Conservation (phyloP, 2,329 filamentous ascomycete species). For the Microdochium nivale region DNA sequence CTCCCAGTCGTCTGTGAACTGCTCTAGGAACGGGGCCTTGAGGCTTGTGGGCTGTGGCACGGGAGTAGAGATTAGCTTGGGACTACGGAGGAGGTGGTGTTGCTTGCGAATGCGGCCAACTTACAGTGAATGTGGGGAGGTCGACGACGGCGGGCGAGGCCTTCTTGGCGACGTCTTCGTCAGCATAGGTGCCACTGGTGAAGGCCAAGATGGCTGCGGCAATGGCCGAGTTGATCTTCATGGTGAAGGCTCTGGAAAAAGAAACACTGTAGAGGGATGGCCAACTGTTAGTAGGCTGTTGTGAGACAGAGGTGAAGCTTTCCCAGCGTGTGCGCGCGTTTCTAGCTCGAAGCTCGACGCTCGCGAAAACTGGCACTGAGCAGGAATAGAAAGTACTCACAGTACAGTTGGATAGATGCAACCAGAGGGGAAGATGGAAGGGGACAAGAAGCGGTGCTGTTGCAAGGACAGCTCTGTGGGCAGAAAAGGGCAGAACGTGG, state of each 20-base stretch:
- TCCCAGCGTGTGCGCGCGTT: background rate
- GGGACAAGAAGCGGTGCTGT: background rate
- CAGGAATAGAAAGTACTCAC: background rate
- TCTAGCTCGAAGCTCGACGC: background rate
- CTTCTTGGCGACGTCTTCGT: conserved; percentile 48
- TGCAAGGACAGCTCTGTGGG: background rate
- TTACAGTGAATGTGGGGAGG: conserved; percentile 81
- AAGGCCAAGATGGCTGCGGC: conserved; percentile 66
- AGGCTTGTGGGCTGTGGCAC: conserved; percentile 65
- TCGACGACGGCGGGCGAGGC: conserved; percentile 41
- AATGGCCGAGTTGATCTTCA: conserved; percentile 78
- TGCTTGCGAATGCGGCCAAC: conserved; percentile 23
- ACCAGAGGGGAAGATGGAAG: background rate
- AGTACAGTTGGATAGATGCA: background rate
- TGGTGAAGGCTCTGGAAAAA: conserved; percentile 33
- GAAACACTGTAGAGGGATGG: background rate
- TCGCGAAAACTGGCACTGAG: background rate
- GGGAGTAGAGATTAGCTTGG: background rate
- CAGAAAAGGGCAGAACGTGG: background rate
- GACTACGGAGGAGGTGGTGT: background rate
- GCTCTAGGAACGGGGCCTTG: conserved; percentile 93
- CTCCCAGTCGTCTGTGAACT: conserved; percentile 97
- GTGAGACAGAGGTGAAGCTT: background rate
- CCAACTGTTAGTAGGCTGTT: background rate
- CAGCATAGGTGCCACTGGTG: conserved; percentile 50